These are phyloP conservation scores for Zygoascus flipseniorum DNA, from an alignment of 805 yeast species.

Conservation along the genomic window DNA sequence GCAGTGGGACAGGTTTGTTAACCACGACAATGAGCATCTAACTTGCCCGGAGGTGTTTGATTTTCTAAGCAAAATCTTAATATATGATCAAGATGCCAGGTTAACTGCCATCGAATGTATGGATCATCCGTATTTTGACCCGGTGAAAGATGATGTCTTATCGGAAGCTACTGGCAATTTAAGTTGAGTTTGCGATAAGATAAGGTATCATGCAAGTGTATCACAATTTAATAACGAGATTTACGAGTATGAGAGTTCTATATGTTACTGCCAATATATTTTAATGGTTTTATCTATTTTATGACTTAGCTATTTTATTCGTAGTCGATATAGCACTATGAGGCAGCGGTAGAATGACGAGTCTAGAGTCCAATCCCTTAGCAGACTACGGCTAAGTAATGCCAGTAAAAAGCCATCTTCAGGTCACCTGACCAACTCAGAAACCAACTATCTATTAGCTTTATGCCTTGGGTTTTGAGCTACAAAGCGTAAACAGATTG, in stretches of 20 bases:
- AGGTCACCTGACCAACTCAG: too few species aligned
- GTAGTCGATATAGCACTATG: too few species aligned
- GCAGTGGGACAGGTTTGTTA: constrained; percentile 78
- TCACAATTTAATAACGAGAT: neutral
- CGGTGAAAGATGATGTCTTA: constrained; percentile 13
- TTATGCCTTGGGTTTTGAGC: too few species aligned
- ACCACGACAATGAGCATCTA: constrained; percentile 57
- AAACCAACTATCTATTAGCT: too few species aligned
- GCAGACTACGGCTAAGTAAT: too few species aligned
- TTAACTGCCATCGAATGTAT: constrained; percentile 84
- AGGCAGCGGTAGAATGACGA: too few species aligned
- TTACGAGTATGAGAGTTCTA: neutral
- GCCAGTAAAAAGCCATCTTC: too few species aligned
- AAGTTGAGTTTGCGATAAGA: neutral
- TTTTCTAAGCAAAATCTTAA: constrained; percentile 61
- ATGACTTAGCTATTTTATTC: too few species aligned
- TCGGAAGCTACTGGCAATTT: neutral
- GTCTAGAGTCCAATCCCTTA: too few species aligned
- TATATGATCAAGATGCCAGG: constrained; percentile 82
- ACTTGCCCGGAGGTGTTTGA: constrained; percentile 67
- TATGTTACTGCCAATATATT: too few species aligned
- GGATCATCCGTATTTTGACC: constrained; percentile 61
- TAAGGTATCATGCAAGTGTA: neutral
- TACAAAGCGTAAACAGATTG: too few species aligned
- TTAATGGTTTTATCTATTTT: too few species aligned